Evolutionary conservation across 2,329 filamentous ascomycete genomes (phyloP), one percentile per base, ranked within the genome.

Genomic region (Chalara sp.): DNA sequence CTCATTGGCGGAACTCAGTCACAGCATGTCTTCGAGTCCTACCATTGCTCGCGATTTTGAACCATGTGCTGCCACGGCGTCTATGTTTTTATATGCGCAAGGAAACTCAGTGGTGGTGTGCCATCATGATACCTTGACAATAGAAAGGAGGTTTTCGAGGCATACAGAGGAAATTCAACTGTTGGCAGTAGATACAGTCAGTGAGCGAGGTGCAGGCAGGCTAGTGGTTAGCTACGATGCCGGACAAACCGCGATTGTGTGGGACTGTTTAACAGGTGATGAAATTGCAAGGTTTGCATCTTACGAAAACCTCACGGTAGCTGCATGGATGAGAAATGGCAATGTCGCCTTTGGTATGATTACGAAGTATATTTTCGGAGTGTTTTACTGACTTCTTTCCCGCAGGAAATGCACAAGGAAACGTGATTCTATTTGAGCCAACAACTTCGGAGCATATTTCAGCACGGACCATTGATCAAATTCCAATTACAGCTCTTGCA

Each of bases 291-390:
- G 91, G n/a, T 97, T 97, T 71, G 84, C 86, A 29, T 93, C 91
- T 0, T 96, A 95, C 64, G 89, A 95, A 63, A 81, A 87, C 58
- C 78, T 97, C 56, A 84, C 84, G 28, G 85, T 89, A 32, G 92
- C 91, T 37, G 78, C 87, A 10, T 99, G 93, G 89, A 96, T 99
- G 91, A 81, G 86, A 43, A 96, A 96, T 70, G 93, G 93, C 49
- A 95, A 96, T 70, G 85, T 99, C 58, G 92, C 89, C 37, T 97
- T 97, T 74, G 93, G 92, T 96, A 76, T 68, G 83, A 63, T 49
- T 44, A 8, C 49, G 49, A 52, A 47, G 44, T 32, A 31, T 54
- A 21, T 35, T 48, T 49, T 30, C 30, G 32, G 50, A 53, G 28
- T 42, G n/a, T 48, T 39, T 48, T 53, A 44, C 21, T 21, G 35